Conservation (phyloP, 495 filamentous ascomycete genomes). For the Daldinia childiae region DNA sequence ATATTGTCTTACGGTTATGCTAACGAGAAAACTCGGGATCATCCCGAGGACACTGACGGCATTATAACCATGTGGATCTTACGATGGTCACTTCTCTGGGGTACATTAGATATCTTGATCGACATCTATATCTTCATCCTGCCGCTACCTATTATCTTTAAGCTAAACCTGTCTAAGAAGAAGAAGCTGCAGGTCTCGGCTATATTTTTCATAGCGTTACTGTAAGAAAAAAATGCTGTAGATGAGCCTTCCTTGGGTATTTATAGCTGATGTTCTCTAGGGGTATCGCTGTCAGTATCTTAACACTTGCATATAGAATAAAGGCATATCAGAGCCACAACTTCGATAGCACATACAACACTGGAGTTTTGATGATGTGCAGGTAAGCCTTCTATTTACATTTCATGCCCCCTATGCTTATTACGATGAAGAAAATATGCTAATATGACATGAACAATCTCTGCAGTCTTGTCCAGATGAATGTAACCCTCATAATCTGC, state of each 20-base stretch:
- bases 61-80: neutral
- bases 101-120: neutral
- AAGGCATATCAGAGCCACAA: neutral
- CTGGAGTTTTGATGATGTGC: neutral
- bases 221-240: neutral
- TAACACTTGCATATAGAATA: neutral
- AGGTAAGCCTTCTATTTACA: neutral
- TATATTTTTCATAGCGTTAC: neutral
- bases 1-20: neutral
- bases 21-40: neutral
- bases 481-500: neutral
- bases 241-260: neutral
- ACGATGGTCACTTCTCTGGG: neutral
- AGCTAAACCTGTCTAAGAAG: neutral
- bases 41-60: neutral
- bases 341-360: neutral
- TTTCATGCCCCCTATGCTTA: neutral
- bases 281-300: neutral
- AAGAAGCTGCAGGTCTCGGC: neutral
- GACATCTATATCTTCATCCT: conserved; percentile 3
- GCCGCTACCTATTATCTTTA: neutral
- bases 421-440: neutral
- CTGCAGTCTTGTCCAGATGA: neutral
- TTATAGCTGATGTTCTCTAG: neutral
- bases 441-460: neutral